Evolutionary conservation across 78 protist species (phyloP).

Genomic region (Dictyostelium brefeldianum): DNA sequence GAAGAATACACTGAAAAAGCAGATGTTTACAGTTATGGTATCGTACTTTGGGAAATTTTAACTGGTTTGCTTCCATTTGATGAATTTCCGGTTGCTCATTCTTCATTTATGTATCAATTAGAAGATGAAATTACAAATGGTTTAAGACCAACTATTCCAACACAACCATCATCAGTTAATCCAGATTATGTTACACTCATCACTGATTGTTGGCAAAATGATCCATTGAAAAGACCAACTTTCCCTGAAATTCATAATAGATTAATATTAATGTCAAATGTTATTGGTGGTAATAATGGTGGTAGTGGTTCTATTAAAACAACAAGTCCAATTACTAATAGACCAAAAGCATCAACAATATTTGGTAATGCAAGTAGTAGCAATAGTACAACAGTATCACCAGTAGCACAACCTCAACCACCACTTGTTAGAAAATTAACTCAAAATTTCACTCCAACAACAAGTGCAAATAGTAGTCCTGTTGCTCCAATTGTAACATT

Average conservation of each 20-base stretch:
- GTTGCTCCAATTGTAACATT: neutral
- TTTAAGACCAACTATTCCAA: conserved; percentile 77
- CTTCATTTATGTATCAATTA: conserved; percentile 67
- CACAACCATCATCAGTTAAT: neutral
- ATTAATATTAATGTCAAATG: conserved; percentile 8
- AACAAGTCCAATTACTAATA: neutral
- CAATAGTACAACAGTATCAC: neutral
- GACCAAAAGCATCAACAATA: conserved; percentile 13
- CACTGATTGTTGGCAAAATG: conserved; percentile 79
- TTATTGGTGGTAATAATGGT: neutral
- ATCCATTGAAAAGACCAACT: conserved; percentile 71
- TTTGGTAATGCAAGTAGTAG: neutral
- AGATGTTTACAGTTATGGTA: conserved; percentile 84
- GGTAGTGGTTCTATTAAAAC: too few species aligned
- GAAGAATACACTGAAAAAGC: conserved; percentile 83
- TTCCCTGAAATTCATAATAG: conserved; percentile 50
- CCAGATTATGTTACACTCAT: conserved; percentile 5
- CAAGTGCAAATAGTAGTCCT: neutral
- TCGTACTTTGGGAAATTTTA: conserved; percentile 76
- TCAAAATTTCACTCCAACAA: neutral
- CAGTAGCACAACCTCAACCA: conserved; percentile 8
- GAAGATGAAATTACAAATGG: conserved; percentile 80
- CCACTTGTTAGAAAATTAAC: conserved; percentile 18
- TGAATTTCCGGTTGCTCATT: conserved; percentile 80
- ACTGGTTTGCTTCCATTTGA: conserved; percentile 78